Evolutionary conservation across 202 grass and related monocot species (phyloP), one percentile per base, ranked within the genome.

Genomic region (Elaeis oleifera): DNA sequence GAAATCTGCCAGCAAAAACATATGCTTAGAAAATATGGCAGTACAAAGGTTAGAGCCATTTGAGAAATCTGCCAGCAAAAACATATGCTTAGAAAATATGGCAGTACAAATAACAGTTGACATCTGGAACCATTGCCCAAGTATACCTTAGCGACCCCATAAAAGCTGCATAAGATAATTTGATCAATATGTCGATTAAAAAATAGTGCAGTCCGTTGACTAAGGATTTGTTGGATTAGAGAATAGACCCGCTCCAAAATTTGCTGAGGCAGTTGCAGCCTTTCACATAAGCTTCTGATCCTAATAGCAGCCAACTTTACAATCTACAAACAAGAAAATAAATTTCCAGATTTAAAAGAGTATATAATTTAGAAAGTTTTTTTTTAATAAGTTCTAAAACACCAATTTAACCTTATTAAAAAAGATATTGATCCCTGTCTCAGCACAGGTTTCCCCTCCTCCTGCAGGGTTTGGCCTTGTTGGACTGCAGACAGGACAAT

Each of bases 121-220:
- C 52, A 26, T 63, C 49, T 44, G 36, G 11, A 44, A 44, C 36
- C 36, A 14, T 44, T 24, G 1, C 2, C 49, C 72, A 18, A 63
- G 58, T 44, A 26, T 80, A 85, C 94, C 92, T 92, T 99, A 23
- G 87, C 80, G 72, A 99, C 80, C 75, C 84, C 85, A 80, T 99
- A 99, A 65, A 99, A 85, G 80, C 84, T 77, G 69, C 88, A 99
- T 63, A 99, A 57, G 71, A 99, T 99, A 58, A 99, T 82, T 63
- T 92, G 88, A 56, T 99, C 94, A 64, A 99, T 92, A 78, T 97
- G 88, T 23, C 94, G 60, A 58, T 92, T 99, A 69, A 99, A 92
- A 65, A 99, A 99, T 21, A 97, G 79, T 54, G 58, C 51, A 69
- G 94, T 99, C 25, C 82, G 78, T 58, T 92, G 82, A 59, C 55